Evolutionary conservation across 2,329 filamentous ascomycete species (phyloP), one percentile per base, ranked within the genome.

Genomic region (Coleophoma crateriformis): DNA sequence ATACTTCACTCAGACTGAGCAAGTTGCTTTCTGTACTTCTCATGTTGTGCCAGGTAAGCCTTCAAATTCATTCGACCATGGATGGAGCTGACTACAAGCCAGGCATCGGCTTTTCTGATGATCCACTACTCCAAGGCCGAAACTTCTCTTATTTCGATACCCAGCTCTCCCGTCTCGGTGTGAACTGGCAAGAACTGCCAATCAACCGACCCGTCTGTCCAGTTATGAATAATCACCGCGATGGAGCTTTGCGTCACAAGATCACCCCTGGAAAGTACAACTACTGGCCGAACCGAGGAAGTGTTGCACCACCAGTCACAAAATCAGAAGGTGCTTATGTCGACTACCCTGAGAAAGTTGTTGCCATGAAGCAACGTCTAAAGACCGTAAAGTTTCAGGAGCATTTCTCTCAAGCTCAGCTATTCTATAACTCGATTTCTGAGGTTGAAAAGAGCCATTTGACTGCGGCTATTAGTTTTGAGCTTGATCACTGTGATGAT

Each of bases 401-500:
- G 54, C 87, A 92, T 64, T 81, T 80, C 67, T 84, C 78, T 45
- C 88, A 94, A 65, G 87, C 88, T 0, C 87, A 91, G 63, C 72
- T 92, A 2, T 94, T 94, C 71, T 92, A 83, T 71, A 92, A 92
- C 71, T 90, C 85, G 14, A 67, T 92, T 57, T 79, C 81, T 0
- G 68, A 75, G 0, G 71, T 81, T 3, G 88, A 92, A 67, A 82
- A 87, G 68, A 61, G 62, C 12, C 85, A 89, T 62, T 67, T 87
- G 14, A 70, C 72, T 27, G 71, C 70, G 34, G 81, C 85, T 0
- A 74, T 88, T 11, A 72, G 73, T 3, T 90, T 89, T 60, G 86
- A 89, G 67, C 72, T 94, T 1, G 87, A 90, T 61, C 88, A 92
- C 66, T 94, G 88, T 63, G 87, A 92, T 19, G 88, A 94, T 39